Evolutionary conservation across 2,329 filamentous ascomycete genomes (phyloP), one percentile per base, ranked within the genome.

Genomic region (Sporothrix mexicana): DNA sequence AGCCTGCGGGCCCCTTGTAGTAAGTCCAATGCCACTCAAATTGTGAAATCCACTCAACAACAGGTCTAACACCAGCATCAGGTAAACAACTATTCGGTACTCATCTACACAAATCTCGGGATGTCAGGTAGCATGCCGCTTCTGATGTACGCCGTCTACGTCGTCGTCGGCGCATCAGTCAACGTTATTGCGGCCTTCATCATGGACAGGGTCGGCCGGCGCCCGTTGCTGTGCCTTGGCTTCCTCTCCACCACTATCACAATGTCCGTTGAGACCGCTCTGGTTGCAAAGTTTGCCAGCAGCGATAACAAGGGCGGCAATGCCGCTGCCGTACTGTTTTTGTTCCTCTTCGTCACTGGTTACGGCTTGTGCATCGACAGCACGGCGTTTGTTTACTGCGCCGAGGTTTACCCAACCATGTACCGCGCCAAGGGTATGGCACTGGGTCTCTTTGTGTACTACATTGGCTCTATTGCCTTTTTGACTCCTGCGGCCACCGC

Each of bases 381-480:
- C 66, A 67, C 70, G 1, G 70, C 73, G 2, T 74, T 72, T 69
- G 73, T 74, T 8, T 72, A 74, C 66, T 72, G 69, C n/a, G 70
- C 69, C 25, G 73, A 72, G 66, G 71, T 74, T 13, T 69, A 61
- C 30, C 64, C 71, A 43, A 72, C 71, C 23, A 69, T 72, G 71
- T 72, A 72, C 53, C 64, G 64, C 3, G 71, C 71, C 64, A 72
- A 72, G 53, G 71, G 73, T 13, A 71, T 72, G 69, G 73, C 73
- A 6, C 64, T 74, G 4, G 69, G 64, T 13, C 20, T 70, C 45
- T 71, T 72, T 51, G 10, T 67, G 49, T 66, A 69, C 68, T 72
- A 75, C 72, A 36, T 76, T 68, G 71, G 74, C 72, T 74, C 61
- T 67, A 68, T 74, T 68, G 25, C 76, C 74, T 36, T 74, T 71